Evolutionary conservation across 768 basidiomycete species (phyloP), one percentile per base, ranked within the genome.

Genomic region (Leccinum disarticulatum): DNA sequence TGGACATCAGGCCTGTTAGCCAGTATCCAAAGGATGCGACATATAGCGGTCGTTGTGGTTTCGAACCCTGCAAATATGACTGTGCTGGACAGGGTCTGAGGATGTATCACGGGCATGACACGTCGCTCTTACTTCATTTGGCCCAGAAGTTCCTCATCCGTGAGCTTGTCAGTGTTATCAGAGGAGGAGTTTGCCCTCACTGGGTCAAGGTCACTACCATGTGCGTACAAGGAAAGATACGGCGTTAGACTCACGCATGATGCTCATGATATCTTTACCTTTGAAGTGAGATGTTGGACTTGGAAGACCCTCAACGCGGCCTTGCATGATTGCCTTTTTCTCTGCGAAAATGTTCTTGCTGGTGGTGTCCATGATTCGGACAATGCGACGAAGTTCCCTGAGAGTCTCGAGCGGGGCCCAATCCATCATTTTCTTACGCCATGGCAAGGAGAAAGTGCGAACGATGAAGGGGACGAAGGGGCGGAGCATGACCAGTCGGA

Each of bases 231-330:
- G 25, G 30, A 19, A 41, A 22, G 35, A n/a, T 11, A 17, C 1
- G 0, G 19, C 1, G 0, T 35, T 17, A 6, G 11, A 69, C 76
- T 59, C 48, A 79, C 77, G 33, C 69, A 78, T 72, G 61, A 79
- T 73, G 58, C 66, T 75, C 77, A 79, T 75, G 43, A 79, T 74
- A 49, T 78, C 75, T 54, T 66, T 73, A 1, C 72, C 68, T 53
- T 62, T 65, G 58, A 59, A 66, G 17, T 53, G 53, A 35, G 65
- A 62, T 17, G 43, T 50, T 30, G 61, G n/a, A 22, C 48, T 52
- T 48, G 57, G 63, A 9, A 58, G 50, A 47, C 58, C 48, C 6
- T 52, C 62, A 10, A 54, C 36, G 27, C n/a, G 41, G 46, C 57
- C 63, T 43, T 62, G 61, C 59, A 57, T 68, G 38, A 35, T 54